Evolutionary conservation across 176 grass and related monocot species (phyloP), one percentile per base, ranked within the genome.

Genomic region (Elaeis guineensis): DNA sequence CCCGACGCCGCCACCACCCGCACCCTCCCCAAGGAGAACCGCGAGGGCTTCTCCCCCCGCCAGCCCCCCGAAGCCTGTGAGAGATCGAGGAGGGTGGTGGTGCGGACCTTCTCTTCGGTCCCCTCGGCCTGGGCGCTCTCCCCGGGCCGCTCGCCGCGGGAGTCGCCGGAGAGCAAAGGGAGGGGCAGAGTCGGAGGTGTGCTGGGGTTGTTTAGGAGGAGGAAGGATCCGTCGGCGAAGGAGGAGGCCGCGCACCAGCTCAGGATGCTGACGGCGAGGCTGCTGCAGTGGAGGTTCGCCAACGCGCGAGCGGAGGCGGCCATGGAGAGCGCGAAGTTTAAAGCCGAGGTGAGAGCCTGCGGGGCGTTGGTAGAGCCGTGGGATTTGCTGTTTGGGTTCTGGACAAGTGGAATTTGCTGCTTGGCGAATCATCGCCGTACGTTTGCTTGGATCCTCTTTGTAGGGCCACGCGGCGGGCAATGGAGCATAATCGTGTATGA

Each of bases 261-360:
- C 12, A 64, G 93, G 64, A 54, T 92, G 64, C 62, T 89, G 14
- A 17, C 62, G n/a, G 64, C 66, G 73, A 80, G 84, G 19, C 70
- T 98, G 60, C 65, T 78, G 5, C 84, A 98, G 60, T 98, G 93
- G 93, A 66, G 93, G 23, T 92, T 92, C 67, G 73, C 77, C 66
- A 98, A 98, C 75, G 87, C 84, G 6, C 75, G 76, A 23, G 63
- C 86, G 50, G 72, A 75, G 51, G 78, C 59, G 48, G 73, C 81
- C 48, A 59, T 76, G 70, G 84, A 73, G 2, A 55, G 76, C 63
- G 25, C 78, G 16, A 55, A 59, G 54, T 83, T 71, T 54, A 68
- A 78, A 6, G 84, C 93, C 22, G 76, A 92, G 87, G 93, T 97
- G 57, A 62, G 65, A 20, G 16, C 0, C 1, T 0, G 35, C 35